These are phyloP conservation scores for Nemania abortiva DNA, from an alignment of 2,329 filamentous ascomycete genomes.

Conservation along the genomic window DNA sequence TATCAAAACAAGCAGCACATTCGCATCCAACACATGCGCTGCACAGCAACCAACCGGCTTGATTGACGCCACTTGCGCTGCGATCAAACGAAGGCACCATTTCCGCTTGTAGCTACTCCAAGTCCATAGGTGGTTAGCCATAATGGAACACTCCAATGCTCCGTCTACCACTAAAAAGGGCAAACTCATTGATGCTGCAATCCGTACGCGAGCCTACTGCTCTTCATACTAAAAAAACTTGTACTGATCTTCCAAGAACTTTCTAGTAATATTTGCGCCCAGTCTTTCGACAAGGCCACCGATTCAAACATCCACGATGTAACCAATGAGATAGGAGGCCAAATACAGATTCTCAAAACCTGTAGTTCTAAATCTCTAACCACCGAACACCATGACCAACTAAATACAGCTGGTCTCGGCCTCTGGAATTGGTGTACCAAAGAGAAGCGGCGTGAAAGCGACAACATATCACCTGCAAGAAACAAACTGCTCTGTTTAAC, in stretches of 20 bases:
- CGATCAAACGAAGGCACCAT: constrained; percentile 4
- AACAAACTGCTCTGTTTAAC: constrained; percentile 55
- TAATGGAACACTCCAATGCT: constrained; percentile 31
- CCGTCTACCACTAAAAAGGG: constrained; percentile 23
- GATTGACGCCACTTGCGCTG: constrained; percentile 5
- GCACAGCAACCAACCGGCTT: constrained; percentile 3
- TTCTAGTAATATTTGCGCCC: constrained; percentile 46
- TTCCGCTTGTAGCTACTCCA: background rate
- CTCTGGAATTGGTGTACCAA: constrained; percentile 77
- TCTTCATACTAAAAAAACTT: background rate
- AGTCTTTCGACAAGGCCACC: constrained; percentile 46
- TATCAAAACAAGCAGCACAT: background rate
- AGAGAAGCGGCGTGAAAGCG: constrained; percentile 55
- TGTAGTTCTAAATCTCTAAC: constrained; percentile 51
- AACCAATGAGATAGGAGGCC: constrained; percentile 56
- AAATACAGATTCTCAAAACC: constrained; percentile 52
- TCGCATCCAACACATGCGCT: background rate
- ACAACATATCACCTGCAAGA: constrained; percentile 39
- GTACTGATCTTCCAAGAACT: constrained; percentile 42
- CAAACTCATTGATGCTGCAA: constrained; percentile 27
- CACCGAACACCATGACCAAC: constrained; percentile 54
- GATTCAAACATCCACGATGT: constrained; percentile 52
- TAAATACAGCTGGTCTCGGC: constrained; percentile 67
- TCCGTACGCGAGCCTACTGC: constrained; percentile 27
- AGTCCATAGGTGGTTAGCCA: background rate